Percentiles rank a stretch among this genome's conserved stretches.
Conservation (phyloP, 2,329 filamentous ascomycete genomes). For the Hymenoscyphus fructigenus region DNA sequence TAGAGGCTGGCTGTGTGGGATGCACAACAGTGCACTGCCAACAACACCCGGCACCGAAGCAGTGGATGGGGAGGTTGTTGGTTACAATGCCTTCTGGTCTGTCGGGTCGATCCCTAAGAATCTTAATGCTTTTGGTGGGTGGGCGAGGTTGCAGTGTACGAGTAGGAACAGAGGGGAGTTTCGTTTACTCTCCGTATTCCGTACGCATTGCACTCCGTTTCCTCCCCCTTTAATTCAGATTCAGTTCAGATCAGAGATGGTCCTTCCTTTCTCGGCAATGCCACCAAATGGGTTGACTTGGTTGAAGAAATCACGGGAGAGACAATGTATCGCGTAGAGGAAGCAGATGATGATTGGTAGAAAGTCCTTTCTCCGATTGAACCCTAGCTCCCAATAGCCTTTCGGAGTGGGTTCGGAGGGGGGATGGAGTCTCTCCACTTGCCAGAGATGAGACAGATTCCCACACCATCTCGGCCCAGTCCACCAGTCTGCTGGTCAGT, state of each 20-base stretch:
- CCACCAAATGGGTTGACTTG: background rate
- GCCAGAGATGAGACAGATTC: background rate
- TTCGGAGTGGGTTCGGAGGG: background rate
- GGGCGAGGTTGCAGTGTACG: background rate
- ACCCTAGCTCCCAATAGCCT: background rate
- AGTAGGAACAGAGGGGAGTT: background rate
- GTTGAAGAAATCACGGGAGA: background rate
- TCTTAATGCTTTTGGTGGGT: background rate
- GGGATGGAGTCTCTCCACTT: background rate
- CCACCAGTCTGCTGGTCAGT: constrained; percentile 1
- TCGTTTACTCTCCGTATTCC: background rate
- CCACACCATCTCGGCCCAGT: background rate
- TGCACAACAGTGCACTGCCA: background rate
- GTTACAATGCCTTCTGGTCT: background rate
- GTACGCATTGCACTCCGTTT: background rate
- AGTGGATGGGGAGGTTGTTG: background rate
- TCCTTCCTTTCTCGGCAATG: background rate
- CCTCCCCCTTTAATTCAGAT: background rate
- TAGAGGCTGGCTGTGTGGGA: background rate
- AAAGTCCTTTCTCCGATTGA: background rate
- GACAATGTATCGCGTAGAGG: background rate
- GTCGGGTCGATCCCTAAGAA: background rate
- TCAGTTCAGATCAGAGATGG: background rate
- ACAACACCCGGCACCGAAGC: background rate
- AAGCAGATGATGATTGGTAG: background rate